Conservation (phyloP, 768 basidiomycete species). For the Trametes cinnabarina region DNA sequence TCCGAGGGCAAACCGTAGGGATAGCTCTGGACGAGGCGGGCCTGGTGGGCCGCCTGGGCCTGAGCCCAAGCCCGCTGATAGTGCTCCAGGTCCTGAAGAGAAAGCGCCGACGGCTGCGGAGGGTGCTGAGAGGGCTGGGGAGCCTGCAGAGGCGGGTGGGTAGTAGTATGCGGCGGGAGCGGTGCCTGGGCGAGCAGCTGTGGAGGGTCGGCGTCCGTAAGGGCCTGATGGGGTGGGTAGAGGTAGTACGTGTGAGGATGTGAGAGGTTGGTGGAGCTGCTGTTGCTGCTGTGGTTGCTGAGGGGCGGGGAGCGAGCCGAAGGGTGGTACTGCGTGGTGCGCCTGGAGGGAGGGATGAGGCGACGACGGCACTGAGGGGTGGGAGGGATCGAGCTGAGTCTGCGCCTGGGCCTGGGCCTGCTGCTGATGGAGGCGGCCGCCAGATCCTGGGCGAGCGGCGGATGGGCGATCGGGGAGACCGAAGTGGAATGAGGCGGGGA, state of each 20-base stretch:
- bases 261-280: constrained; percentile 34
- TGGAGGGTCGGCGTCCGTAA: constrained; percentile 52
- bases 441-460: constrained; percentile 46
- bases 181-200: constrained; percentile 65
- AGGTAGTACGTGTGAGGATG: constrained; percentile 54
- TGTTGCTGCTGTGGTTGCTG: constrained; percentile 36
- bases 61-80: constrained; percentile 33
- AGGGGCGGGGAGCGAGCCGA: constrained; percentile 38
- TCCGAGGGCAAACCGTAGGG: constrained; percentile 32
- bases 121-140: constrained; percentile 23
- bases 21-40: constrained; percentile 42
- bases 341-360: constrained; percentile 52
- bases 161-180: constrained; percentile 66
- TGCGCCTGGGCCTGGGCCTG: constrained; percentile 34
- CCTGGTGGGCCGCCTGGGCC: constrained; percentile 3
- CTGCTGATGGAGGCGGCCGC: constrained; percentile 52
- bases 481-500: constrained; percentile 48
- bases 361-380: constrained; percentile 74
- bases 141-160: constrained; percentile 37
- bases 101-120: constrained; percentile 4
- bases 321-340: constrained; percentile 35
- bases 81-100: constrained; percentile 43
- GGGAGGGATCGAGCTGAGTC: constrained; percentile 56
- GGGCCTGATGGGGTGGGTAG: constrained; percentile 49
- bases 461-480: constrained; percentile 37